Conservation (phyloP, 257 asterid species). For the Rhazya stricta region DNA sequence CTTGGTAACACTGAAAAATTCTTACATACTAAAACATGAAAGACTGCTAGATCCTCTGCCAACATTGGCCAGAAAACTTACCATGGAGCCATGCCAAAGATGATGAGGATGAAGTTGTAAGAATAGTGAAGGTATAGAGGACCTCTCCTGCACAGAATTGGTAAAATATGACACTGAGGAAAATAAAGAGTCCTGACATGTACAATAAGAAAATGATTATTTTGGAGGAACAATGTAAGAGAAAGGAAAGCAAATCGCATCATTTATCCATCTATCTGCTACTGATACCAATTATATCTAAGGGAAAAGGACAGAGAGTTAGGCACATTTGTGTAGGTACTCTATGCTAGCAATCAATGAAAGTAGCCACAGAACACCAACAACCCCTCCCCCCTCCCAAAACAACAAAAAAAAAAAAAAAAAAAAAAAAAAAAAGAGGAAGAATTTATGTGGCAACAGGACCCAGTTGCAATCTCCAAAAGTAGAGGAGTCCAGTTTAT, state of each 20-base stretch:
- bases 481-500: background rate
- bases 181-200: background rate
- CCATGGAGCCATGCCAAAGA: conserved; percentile 90
- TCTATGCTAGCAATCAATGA: background rate
- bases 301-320: background rate
- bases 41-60: background rate
- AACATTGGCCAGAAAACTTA: conserved; percentile 24
- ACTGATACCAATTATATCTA: background rate
- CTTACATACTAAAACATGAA: background rate
- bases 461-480: no score
- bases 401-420: no score
- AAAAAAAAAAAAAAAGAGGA: no score
- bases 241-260: background rate
- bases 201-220: background rate
- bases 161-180: conserved; percentile 11
- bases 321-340: background rate
- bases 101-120: conserved; percentile 79
- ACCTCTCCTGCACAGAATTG: conserved; percentile 61
- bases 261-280: background rate
- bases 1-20: background rate
- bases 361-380: no score
- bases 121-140: conserved; percentile 72
- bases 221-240: background rate
- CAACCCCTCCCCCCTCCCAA: background rate
- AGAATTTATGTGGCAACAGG: background rate